These are phyloP conservation scores for Exophiala dermatitidis DNA, from an alignment of 2,329 filamentous ascomycete genomes.

Conservation along the genomic window DNA sequence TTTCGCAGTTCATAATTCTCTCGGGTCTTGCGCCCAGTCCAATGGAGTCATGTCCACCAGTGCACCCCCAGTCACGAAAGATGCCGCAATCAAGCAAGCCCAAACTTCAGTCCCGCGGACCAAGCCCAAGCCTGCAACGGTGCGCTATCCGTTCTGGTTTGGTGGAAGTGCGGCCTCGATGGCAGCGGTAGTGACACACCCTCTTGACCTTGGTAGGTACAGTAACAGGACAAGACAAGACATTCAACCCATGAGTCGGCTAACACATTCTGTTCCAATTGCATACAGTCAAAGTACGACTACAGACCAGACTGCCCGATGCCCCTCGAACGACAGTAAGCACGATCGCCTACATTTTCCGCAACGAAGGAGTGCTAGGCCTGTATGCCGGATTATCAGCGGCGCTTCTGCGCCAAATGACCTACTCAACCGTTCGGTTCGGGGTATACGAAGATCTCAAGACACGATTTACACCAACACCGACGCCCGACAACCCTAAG, in stretches of 20 bases:
- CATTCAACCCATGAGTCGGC: no score
- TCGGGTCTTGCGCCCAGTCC: slow-evolving; percentile 1
- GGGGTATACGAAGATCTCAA: slow-evolving; percentile 95
- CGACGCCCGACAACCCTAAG: slow-evolving; percentile 35
- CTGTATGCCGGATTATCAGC: slow-evolving; percentile 89
- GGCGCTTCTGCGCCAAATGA: slow-evolving; percentile 84
- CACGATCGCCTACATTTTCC: slow-evolving; percentile 76
- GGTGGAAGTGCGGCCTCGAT: slow-evolving; percentile 89
- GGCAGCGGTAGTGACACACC: slow-evolving; percentile 87
- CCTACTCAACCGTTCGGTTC: slow-evolving; percentile 94
- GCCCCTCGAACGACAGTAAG: slow-evolving; percentile 73
- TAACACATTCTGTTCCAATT: slow-evolving; percentile 1
- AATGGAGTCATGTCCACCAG: slow-evolving; percentile 24
- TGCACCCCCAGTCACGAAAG: slow-evolving; percentile 6
- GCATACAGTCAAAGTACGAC: slow-evolving; percentile 62
- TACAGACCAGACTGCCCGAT: slow-evolving; percentile 74
- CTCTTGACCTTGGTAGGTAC: slow-evolving; percentile 74
- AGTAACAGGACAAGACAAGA: no score
- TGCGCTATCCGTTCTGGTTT: slow-evolving; percentile 84
- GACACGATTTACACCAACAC: slow-evolving; percentile 51
- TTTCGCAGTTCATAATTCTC: not conserved
- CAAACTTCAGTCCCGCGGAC: slow-evolving; percentile 19
- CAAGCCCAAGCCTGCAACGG: slow-evolving; percentile 25
- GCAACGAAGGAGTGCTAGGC: slow-evolving; percentile 66
- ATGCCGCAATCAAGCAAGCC: slow-evolving; percentile 19